A percentile compares a stretch with the other conserved stretches of the same genome.
Evolutionary conservation across 202 grass and related monocot genomes (phyloP).

Genomic region (Panicum virgatum): DNA sequence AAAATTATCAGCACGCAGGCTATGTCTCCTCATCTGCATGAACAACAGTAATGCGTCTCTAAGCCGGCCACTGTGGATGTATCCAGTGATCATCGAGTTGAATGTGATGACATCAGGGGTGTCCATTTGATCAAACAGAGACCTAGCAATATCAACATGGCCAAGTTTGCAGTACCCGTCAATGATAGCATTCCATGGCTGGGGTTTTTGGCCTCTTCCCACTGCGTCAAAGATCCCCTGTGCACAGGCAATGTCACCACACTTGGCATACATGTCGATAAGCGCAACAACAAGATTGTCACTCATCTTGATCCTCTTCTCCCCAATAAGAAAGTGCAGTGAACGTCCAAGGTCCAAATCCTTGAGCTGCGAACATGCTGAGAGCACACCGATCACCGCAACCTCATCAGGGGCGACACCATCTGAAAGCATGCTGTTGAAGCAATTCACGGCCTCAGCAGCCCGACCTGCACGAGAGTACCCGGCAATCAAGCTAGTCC

Average conservation of each 20-base stretch:
- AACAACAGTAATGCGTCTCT: conserved; percentile 56
- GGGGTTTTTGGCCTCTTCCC: conserved; percentile 35
- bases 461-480: conserved; percentile 44
- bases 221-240: conserved; percentile 47
- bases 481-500: conserved; percentile 63
- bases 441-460: conserved; percentile 48
- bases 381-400: conserved; percentile 40
- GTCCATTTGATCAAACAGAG: conserved; percentile 71
- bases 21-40: conserved; percentile 52
- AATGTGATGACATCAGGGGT: conserved; percentile 66
- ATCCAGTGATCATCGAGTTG: conserved; percentile 87
- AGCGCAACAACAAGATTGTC: conserved; percentile 55
- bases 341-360: conserved; percentile 59
- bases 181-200: conserved; percentile 87
- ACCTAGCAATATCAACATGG: conserved; percentile 51
- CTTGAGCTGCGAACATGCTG: conserved; percentile 53
- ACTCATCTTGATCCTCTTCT: conserved; percentile 38
- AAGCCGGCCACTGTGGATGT: conserved; percentile 62
- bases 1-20: conserved; percentile 53
- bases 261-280: conserved; percentile 75
- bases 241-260: conserved; percentile 50
- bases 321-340: conserved; percentile 41
- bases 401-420: conserved; percentile 48
- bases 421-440: conserved; percentile 62
- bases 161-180: conserved; percentile 64